Conservation (phyloP, 805 yeast genomes). For the Ascoidea tarda region DNA sequence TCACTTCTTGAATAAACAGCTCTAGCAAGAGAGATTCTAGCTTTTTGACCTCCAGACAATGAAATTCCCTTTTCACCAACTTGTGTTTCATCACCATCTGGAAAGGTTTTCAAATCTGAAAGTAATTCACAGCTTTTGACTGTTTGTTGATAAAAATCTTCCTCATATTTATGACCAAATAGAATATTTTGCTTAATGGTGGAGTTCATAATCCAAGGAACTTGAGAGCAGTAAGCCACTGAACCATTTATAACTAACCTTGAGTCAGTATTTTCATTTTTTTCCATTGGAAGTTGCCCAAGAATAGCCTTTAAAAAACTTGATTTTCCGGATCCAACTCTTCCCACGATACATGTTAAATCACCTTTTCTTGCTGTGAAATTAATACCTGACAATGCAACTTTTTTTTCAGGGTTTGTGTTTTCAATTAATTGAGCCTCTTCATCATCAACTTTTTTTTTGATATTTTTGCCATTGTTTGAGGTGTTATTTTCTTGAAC, state of each 20-base stretch:
- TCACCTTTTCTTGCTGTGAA: conserved; percentile 38
- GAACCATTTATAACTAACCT: conserved; percentile 21
- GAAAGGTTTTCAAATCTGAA: conserved; percentile 31
- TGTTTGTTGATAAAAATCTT: conserved; percentile 25
- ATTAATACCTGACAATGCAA: conserved; percentile 33
- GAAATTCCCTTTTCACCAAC: conserved; percentile 53
- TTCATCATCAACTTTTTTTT: conserved; percentile 26
- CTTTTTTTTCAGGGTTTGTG: conserved; percentile 25
- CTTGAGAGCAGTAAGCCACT: conserved; percentile 50
- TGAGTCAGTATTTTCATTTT: conserved; percentile 13
- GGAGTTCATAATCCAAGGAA: conserved; percentile 38
- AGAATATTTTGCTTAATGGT: conserved; percentile 35
- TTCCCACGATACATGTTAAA: conserved; percentile 47
- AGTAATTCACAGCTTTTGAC: conserved; percentile 33
- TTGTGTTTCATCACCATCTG: conserved; percentile 38
- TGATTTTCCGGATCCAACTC: conserved; percentile 58
- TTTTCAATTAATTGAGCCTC: conserved; percentile 8
- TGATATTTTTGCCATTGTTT: conserved; percentile 9
- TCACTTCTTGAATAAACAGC: conserved; percentile 53
- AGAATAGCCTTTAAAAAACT: conserved; percentile 38
- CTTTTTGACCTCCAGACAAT: conserved; percentile 50
- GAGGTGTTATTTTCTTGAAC: background rate
- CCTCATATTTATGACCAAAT: conserved; percentile 33
- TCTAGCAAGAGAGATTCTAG: conserved; percentile 50
- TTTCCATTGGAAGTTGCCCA: conserved; percentile 35